Conservation (phyloP, 192 early-diverging fungal genomes). For the Entrophospora sp. region DNA sequence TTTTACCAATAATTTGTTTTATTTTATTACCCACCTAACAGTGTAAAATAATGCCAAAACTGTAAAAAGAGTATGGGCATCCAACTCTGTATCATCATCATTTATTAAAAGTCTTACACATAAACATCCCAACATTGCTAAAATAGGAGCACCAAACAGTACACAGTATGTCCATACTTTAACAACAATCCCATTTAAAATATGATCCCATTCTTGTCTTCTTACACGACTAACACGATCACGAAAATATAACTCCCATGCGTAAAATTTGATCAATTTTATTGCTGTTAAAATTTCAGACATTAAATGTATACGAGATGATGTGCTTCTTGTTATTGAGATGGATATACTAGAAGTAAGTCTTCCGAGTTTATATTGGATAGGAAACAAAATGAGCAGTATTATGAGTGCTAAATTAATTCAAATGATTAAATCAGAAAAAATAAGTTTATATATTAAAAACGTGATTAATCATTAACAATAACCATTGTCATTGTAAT, state of each 20-base stretch:
- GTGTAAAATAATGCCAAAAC: slow-evolving; percentile 63
- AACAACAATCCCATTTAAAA: slow-evolving; percentile 41
- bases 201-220: slow-evolving; percentile 42
- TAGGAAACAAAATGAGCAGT: slow-evolving; percentile 47
- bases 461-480: too few relatives aligned
- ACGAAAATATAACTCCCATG: slow-evolving; percentile 62
- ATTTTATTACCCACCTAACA: slow-evolving; percentile 31
- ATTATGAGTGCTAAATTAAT: slow-evolving; percentile 29
- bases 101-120: slow-evolving; percentile 34
- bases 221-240: slow-evolving; percentile 50
- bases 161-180: slow-evolving; percentile 50
- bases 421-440: background rate
- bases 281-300: slow-evolving; percentile 66
- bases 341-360: slow-evolving; percentile 39
- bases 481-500: too few relatives aligned
- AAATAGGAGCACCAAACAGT: slow-evolving; percentile 56
- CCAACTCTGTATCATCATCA: slow-evolving; percentile 21
- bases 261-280: slow-evolving; percentile 71
- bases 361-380: slow-evolving; percentile 51
- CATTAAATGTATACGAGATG: slow-evolving; percentile 60
- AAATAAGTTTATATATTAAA: slow-evolving; percentile 13
- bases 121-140: slow-evolving; percentile 33
- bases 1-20: too few relatives aligned
- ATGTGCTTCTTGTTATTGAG: slow-evolving; percentile 47
- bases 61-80: slow-evolving; percentile 49